Evolutionary conservation across 208 protist genomes (phyloP), one percentile per base, ranked within the genome.

Genomic region (Phytomonas sp.): DNA sequence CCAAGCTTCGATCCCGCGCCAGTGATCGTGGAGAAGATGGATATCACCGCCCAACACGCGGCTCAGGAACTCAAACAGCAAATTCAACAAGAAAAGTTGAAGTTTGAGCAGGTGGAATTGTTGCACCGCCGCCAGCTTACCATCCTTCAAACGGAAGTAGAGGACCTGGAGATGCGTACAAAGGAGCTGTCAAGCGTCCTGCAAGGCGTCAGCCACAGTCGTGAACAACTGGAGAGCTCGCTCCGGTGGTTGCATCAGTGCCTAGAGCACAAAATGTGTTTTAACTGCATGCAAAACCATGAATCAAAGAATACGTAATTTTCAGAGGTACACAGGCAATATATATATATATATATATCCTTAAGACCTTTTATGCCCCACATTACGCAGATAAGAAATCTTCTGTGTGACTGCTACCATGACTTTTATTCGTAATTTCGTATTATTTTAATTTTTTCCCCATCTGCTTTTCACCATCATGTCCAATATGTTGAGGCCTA

Each of bases 61-160:
- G 28, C 29, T 34, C 63, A 72, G 26, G 65, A 31, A 23, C 43
- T 83, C 1, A 71, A 60, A 29, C 71, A 83, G 46, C 68, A 73
- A 30, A 77, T 83, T 17, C 68, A 77, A 69, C 68, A 74, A 60
- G 68, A 60, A 36, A 75, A 76, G 46, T 78, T 78, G 51, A 82
- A 87, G 64, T 72, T 76, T 32, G 71, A 28, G 4, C 69, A 82
- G 40, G 26, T 72, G 26, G 62, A 74, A 65, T 33, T 71, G 34
- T 67, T 74, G 28, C 46, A 72, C 33, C 40, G 59, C 2, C 74
- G 77, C 0, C 74, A 85, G 37, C 34, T 67, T 2, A 65, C 74
- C 15, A 46, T 46, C 11, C 40, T 46, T 46, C 40, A 46, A 8
- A 46, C 40, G 11, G 40, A 46, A 20, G 40, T 8, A 46, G 40